Evolutionary conservation across 139 green algal species (phyloP).

Genomic region (Deuterostichococcus epilithicus): DNA sequence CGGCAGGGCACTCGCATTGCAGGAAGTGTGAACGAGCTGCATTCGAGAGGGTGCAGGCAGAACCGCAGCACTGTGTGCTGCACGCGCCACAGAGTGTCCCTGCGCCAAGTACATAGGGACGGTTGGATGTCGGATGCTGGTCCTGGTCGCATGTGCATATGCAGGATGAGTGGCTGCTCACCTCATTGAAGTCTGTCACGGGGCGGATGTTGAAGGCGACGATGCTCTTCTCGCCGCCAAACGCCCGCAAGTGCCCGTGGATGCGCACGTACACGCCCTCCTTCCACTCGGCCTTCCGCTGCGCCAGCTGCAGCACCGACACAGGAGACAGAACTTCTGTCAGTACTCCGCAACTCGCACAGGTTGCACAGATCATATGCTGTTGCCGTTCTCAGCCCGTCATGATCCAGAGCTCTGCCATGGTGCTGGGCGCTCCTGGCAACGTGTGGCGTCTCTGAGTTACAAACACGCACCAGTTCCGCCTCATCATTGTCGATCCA

Average conservation of each 20-base stretch:
- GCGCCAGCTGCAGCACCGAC: slow-evolving; percentile 16
- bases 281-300: slow-evolving; percentile 35
- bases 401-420: too few relatives aligned
- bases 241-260: slow-evolving; percentile 61
- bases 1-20: background rate
- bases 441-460: background rate
- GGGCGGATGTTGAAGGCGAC: slow-evolving; percentile 54
- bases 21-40: background rate
- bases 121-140: too few relatives aligned
- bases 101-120: too few relatives aligned
- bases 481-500: slow-evolving; percentile 51
- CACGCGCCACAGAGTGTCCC: too few relatives aligned
- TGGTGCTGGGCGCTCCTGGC: too few relatives aligned
- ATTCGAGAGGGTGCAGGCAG: too few relatives aligned
- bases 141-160: background rate
- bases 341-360: too few relatives aligned
- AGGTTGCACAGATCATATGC: too few relatives aligned
- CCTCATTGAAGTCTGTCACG: slow-evolving; percentile 72
- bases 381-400: too few relatives aligned
- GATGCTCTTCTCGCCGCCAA: slow-evolving; percentile 40
- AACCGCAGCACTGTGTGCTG: too few relatives aligned
- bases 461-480: slow-evolving; percentile 24
- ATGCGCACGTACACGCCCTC: slow-evolving; percentile 66
- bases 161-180: background rate
- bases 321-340: too few relatives aligned